Conservation (phyloP, 805 yeast species). For the Ogataea philodendri region DNA sequence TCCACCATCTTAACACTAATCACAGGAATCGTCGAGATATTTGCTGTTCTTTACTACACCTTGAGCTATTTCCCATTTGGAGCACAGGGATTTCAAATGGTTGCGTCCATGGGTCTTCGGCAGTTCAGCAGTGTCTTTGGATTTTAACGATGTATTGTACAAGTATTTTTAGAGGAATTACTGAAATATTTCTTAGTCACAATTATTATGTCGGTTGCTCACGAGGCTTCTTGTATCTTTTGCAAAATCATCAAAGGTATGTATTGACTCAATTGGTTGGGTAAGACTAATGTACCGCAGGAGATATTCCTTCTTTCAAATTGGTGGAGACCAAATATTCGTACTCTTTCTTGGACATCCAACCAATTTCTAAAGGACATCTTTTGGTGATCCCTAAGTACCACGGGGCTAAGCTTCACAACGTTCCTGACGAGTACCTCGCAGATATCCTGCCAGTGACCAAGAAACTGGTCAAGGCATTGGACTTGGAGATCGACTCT, state of each 20-base stretch:
- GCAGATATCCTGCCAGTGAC: slow-evolving; percentile 85
- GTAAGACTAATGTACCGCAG: slow-evolving; percentile 35
- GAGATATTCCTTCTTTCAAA: slow-evolving; percentile 93
- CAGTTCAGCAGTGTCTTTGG: slow-evolving; percentile 44
- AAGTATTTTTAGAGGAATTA: neutral
- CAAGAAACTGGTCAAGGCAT: slow-evolving; percentile 75
- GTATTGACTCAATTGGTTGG: slow-evolving; percentile 23
- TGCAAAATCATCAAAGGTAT: slow-evolving; percentile 88
- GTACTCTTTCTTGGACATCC: slow-evolving; percentile 87
- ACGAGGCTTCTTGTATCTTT: slow-evolving; percentile 73
- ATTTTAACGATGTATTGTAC: slow-evolving; percentile 18
- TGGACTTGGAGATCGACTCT: slow-evolving; percentile 62
- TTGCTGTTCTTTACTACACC: slow-evolving; percentile 88
- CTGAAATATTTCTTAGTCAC: slow-evolving; percentile 6
- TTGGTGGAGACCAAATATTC: slow-evolving; percentile 79
- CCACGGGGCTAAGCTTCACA: slow-evolving; percentile 91
- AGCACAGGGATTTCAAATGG: slow-evolving; percentile 62
- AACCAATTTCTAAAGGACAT: slow-evolving; percentile 89
- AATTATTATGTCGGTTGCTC: slow-evolving; percentile 32
- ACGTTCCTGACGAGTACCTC: slow-evolving; percentile 87
- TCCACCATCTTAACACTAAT: slow-evolving; percentile 74
- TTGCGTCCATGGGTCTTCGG: slow-evolving; percentile 40
- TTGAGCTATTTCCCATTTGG: slow-evolving; percentile 96
- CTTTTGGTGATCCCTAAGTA: slow-evolving; percentile 86
- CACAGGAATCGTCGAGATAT: slow-evolving; percentile 70